phyloP scores from a whole-genome alignment of 345 rosid species.

The Corchorus olitorius region DNA sequence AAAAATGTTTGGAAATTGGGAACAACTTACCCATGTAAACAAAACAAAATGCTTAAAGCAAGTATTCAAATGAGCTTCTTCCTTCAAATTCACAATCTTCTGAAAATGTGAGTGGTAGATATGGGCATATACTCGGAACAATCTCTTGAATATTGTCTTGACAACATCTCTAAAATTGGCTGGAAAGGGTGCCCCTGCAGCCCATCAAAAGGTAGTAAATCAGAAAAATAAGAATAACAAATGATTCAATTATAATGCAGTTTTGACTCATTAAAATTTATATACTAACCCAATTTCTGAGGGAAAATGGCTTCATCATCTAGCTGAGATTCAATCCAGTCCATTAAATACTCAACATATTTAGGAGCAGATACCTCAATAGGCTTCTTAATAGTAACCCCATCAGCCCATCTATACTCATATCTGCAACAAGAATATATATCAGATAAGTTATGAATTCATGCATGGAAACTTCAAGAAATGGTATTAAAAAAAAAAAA shows the following conservation, averaged over 20 bases:
- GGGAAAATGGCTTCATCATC: conserved; percentile 71
- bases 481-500: not conserved
- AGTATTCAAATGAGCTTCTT: conserved; percentile 79
- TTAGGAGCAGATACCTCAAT: conserved; percentile 79
- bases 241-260: not conserved
- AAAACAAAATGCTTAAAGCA: conserved; percentile 75
- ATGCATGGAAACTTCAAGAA: not conserved
- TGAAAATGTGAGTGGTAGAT: conserved; percentile 75
- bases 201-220: not conserved
- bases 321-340: conserved; percentile 69
- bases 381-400: conserved; percentile 67
- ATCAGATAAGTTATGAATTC: too few species aligned
- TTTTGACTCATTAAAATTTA: not conserved
- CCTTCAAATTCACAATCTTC: conserved; percentile 67
- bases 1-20: not conserved
- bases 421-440: conserved; percentile 34
- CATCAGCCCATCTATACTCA: conserved; percentile 82
- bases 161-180: conserved; percentile 58
- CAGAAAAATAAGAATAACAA: not conserved
- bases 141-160: conserved; percentile 60
- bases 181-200: conserved; percentile 63
- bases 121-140: conserved; percentile 73
- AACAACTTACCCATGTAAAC: conserved; percentile 56
- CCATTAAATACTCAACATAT: conserved; percentile 71
- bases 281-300: conserved; percentile 52